Percentiles rank a stretch among this genome's conserved stretches.
Evolutionary conservation across 169 alveolate species (phyloP).

Genomic region (Cryptosporidium sp.): DNA sequence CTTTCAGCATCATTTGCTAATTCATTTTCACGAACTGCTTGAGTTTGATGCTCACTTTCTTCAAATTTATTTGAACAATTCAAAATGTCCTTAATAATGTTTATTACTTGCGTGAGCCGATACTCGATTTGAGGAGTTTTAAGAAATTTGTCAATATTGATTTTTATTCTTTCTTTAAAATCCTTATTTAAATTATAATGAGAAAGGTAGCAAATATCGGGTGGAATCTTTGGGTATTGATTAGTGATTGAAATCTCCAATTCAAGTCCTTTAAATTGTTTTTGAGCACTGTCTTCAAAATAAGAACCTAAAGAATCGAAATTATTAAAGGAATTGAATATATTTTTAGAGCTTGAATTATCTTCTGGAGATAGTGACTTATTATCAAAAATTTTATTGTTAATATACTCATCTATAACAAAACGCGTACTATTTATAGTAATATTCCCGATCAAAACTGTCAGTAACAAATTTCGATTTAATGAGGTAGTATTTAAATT

Average conservation of each 20-base stretch:
- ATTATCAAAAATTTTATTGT: neutral
- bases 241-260: slow-evolving; percentile 16
- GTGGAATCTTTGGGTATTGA: slow-evolving; percentile 24
- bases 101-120: neutral
- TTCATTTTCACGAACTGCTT: neutral
- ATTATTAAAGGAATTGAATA: neutral
- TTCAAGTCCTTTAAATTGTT: slow-evolving; percentile 49
- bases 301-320: neutral
- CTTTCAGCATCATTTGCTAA: neutral
- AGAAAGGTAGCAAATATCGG: slow-evolving; percentile 19
- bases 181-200: slow-evolving; percentile 28
- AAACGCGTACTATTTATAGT: neutral
- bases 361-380: neutral
- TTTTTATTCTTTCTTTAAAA: slow-evolving; percentile 20
- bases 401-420: slow-evolving; percentile 7
- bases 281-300: neutral
- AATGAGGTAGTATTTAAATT: neutral
- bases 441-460: slow-evolving; percentile 33
- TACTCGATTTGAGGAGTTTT: neutral
- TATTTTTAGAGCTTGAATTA: neutral
- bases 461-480: slow-evolving; percentile 2
- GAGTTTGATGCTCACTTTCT: neutral
- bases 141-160: slow-evolving; percentile 2
- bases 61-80: neutral
- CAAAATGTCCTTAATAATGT: neutral